These are phyloP conservation scores for Colletotrichum lindemuthianum DNA, from an alignment of 2,329 filamentous ascomycete genomes.

Conservation along the genomic window DNA sequence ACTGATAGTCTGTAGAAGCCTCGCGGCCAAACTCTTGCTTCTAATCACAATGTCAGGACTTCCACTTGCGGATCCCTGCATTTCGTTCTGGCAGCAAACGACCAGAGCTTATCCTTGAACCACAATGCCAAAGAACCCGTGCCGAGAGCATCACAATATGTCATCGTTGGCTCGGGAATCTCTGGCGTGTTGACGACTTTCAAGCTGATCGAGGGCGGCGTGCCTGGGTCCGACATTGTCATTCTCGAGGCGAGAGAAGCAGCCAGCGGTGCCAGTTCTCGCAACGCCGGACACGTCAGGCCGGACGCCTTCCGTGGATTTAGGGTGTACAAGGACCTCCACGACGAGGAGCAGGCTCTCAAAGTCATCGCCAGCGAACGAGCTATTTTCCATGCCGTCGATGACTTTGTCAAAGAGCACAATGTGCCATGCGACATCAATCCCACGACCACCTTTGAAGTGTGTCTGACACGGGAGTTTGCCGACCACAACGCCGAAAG, in stretches of 20 bases:
- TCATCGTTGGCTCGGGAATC: constrained; percentile 55
- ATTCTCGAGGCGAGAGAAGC: constrained; percentile 57
- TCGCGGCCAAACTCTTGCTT: neutral
- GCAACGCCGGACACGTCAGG: constrained; percentile 56
- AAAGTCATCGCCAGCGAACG: constrained; percentile 13
- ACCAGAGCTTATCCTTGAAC: constrained; percentile 53
- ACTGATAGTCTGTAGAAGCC: neutral
- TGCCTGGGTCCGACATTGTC: constrained; percentile 46
- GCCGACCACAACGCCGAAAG: constrained; percentile 42
- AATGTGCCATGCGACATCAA: constrained; percentile 57
- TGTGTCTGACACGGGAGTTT: constrained; percentile 58
- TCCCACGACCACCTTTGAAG: constrained; percentile 56
- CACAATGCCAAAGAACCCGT: constrained; percentile 45
- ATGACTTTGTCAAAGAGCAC: constrained; percentile 52
- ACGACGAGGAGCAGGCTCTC: constrained; percentile 3
- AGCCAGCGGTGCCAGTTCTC: constrained; percentile 53
- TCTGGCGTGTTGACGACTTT: constrained; percentile 52
- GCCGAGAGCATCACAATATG: constrained; percentile 46
- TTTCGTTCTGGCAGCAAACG: constrained; percentile 51
- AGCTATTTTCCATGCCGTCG: constrained; percentile 45
- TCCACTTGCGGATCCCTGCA: constrained; percentile 11
- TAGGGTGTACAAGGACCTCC: constrained; percentile 17
- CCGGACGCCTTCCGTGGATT: constrained; percentile 60
- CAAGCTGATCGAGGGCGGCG: constrained; percentile 47
- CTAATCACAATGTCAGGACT: constrained; percentile 12